Percentiles rank a stretch among this genome's conserved stretches.
Evolutionary conservation across 2,329 filamentous ascomycete genomes (phyloP).

Genomic region (Pseudophaeomoniella oleicola): DNA sequence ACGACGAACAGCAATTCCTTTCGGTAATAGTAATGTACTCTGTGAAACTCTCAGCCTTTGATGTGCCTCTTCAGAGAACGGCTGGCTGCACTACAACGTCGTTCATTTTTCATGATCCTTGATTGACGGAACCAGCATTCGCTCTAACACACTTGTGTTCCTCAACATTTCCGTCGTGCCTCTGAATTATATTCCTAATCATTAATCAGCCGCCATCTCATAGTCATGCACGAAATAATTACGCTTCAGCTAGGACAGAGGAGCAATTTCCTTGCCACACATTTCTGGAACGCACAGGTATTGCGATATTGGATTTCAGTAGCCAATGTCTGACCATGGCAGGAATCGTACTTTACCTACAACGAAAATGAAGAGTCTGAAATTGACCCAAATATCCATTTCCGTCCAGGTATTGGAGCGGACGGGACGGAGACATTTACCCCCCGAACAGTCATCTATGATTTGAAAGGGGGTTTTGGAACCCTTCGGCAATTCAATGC

Average conservation of each 20-base stretch:
- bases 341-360: constrained; percentile 98
- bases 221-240: constrained; percentile 94
- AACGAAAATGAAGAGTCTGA: constrained; percentile 47
- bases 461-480: constrained; percentile 87
- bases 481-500: constrained; percentile 77
- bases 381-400: constrained; percentile 76
- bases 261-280: constrained; percentile 84
- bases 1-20: too few species aligned
- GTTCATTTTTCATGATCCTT: too few species aligned
- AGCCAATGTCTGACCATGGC: background rate
- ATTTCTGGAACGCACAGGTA: constrained; percentile 96
- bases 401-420: constrained; percentile 65
- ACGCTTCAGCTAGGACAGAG: constrained; percentile 86
- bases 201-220: too few species aligned
- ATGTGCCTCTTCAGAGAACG: too few species aligned
- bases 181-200: too few species aligned
- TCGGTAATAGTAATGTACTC: too few species aligned
- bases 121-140: too few species aligned
- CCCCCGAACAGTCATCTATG: constrained; percentile 82
- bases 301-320: background rate
- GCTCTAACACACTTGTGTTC: too few species aligned
- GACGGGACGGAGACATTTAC: constrained; percentile 86
- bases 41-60: too few species aligned
- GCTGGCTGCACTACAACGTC: too few species aligned
- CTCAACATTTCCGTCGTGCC: too few species aligned